Evolutionary conservation across 768 basidiomycete genomes (phyloP).

Genomic region (Nevesoporus exiguus): DNA sequence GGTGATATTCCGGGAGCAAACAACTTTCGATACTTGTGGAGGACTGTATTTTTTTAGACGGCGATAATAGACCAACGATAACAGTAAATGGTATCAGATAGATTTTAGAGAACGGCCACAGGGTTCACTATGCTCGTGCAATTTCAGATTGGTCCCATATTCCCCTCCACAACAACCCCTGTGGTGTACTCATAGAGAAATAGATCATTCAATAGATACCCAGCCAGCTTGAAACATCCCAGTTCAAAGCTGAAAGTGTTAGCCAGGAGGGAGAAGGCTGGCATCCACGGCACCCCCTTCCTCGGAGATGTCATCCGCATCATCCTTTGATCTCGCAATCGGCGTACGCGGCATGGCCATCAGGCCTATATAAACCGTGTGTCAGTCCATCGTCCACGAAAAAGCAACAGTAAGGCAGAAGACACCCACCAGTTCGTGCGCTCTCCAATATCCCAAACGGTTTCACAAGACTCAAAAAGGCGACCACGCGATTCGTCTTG

Average conservation of each 20-base stretch:
- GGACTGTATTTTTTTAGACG: neutral
- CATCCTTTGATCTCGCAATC: conserved; percentile 56
- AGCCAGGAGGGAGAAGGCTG: conserved; percentile 92
- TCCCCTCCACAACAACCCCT: neutral
- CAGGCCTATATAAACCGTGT: conserved; percentile 49
- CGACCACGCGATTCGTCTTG: conserved; percentile 88
- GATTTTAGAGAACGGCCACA: neutral
- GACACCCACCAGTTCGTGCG: conserved; percentile 78
- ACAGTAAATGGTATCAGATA: too few relatives aligned
- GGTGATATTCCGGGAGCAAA: neutral
- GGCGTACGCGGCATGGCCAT: conserved; percentile 99
- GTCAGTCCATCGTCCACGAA: neutral
- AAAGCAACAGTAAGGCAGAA: neutral
- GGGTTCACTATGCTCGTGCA: neutral
- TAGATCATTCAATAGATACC: neutral
- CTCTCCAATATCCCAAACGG: conserved; percentile 96
- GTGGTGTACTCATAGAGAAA: neutral
- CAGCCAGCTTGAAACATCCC: too few relatives aligned
- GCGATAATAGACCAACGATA: neutral
- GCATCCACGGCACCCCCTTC: conserved; percentile 73
- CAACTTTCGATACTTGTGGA: neutral
- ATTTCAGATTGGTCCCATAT: neutral
- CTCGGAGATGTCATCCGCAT: conserved; percentile 52
- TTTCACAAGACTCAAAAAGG: conserved; percentile 86
- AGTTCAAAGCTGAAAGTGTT: conserved; percentile 16